Evolutionary conservation across 148 eudicot species (phyloP).

Genomic region (Silene conica): DNA sequence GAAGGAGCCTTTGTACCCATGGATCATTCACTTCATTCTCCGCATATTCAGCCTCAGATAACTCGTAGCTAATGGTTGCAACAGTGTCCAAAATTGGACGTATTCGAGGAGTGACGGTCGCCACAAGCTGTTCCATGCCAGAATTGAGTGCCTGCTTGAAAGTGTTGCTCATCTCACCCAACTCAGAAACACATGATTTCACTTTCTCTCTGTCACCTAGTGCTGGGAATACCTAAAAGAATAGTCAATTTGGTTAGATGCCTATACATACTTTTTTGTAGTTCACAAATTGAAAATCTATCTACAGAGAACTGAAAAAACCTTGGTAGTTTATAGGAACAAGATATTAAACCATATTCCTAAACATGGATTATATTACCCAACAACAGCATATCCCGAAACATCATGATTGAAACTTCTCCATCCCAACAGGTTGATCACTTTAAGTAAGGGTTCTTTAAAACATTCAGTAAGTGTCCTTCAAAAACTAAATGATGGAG

Average conservation of each 20-base stretch:
- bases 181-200: slow-evolving; percentile 75
- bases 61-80: slow-evolving; percentile 81
- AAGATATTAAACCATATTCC: slow-evolving; percentile 1
- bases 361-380: neutral
- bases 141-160: slow-evolving; percentile 73
- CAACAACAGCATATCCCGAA: neutral
- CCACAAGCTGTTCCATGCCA: slow-evolving; percentile 81
- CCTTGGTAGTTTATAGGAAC: neutral
- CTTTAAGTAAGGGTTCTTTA: neutral
- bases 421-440: neutral
- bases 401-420: neutral
- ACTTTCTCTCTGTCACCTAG: slow-evolving; percentile 79
- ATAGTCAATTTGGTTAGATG: slow-evolving; percentile 7
- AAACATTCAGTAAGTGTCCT: neutral
- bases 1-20: slow-evolving; percentile 92
- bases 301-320: neutral
- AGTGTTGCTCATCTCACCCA: slow-evolving; percentile 61
- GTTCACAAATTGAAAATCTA: neutral
- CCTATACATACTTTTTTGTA: neutral
- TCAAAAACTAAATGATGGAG: neutral
- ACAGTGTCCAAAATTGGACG: slow-evolving; percentile 78
- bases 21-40: slow-evolving; percentile 96
- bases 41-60: slow-evolving; percentile 87
- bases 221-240: slow-evolving; percentile 63
- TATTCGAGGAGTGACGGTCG: slow-evolving; percentile 67